Evolutionary conservation across 352 stramenopile genomes (phyloP).

Genomic region (Phytophthora sansomeana): DNA sequence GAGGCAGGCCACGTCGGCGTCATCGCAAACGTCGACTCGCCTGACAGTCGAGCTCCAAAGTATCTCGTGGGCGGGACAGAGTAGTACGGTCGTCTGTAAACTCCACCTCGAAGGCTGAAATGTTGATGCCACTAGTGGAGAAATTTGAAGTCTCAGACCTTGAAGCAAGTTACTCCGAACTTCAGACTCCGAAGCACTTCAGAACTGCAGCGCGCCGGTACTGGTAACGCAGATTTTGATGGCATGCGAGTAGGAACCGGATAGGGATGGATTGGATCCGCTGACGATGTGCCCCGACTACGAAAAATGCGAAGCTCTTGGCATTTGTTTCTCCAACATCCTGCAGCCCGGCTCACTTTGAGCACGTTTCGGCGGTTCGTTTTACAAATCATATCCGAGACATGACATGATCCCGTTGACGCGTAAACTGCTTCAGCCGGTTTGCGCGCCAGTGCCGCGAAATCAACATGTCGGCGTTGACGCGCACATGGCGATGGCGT

Average conservation of each 20-base stretch:
- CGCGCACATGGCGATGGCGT: conserved; percentile 14
- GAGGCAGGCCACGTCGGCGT: conserved; percentile 27
- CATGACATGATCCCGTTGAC: background rate
- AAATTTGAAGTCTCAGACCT: background rate
- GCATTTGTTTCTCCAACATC: background rate
- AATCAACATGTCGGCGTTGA: conserved; percentile 25
- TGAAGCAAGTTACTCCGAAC: conserved; percentile 1
- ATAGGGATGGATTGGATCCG: background rate
- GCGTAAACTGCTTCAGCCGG: conserved; percentile 18
- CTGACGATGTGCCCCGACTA: background rate
- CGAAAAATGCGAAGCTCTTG: background rate
- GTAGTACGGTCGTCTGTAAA: conserved; percentile 26
- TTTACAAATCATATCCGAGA: too few relatives aligned
- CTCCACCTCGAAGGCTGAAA: conserved; percentile 31
- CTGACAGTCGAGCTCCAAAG: conserved; percentile 40
- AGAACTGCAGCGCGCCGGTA: background rate
- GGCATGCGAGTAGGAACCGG: background rate
- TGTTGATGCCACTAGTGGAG: background rate
- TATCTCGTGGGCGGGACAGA: conserved; percentile 38
- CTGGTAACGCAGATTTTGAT: background rate
- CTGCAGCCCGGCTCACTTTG: background rate
- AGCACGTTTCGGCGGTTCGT: too few relatives aligned
- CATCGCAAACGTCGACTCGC: conserved; percentile 22
- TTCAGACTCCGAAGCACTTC: background rate
- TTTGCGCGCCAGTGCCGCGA: conserved; percentile 28